Evolutionary conservation across 495 filamentous ascomycete genomes (phyloP).

Genomic region (Neurospora sp.): DNA sequence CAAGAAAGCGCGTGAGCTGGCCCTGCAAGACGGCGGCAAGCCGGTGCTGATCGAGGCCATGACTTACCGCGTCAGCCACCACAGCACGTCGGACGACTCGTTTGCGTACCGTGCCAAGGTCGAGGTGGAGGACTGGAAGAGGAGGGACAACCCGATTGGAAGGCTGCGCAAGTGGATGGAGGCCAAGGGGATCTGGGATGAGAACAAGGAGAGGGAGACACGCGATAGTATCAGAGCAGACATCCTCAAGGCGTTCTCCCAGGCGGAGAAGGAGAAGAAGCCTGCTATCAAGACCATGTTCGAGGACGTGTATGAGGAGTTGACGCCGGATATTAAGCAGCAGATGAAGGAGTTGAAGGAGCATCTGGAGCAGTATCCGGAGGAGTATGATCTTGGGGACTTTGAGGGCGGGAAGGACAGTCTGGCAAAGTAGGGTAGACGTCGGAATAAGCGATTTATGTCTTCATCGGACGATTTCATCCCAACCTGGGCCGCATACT

Average conservation of each 20-base stretch:
- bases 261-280: constrained; percentile 86
- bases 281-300: constrained; percentile 70
- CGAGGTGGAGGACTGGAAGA: constrained; percentile 97
- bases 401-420: constrained; percentile 70
- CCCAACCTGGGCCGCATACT: neutral
- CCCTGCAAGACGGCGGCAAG: constrained; percentile 64
- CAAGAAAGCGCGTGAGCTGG: constrained; percentile 63
- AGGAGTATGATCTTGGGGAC: constrained; percentile 78
- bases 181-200: constrained; percentile 68
- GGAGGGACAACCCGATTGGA: constrained; percentile 88
- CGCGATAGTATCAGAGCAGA: constrained; percentile 57
- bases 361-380: constrained; percentile 75
- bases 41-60: constrained; percentile 91
- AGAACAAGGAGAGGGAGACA: constrained; percentile 67
- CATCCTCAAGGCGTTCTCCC: constrained; percentile 72
- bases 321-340: constrained; percentile 68
- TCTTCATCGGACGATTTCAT: neutral
- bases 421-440: constrained; percentile 18
- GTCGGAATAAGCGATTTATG: neutral
- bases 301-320: constrained; percentile 74
- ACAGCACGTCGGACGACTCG: constrained; percentile 95
- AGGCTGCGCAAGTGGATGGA: constrained; percentile 89
- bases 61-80: constrained; percentile 94
- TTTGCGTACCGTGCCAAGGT: constrained; percentile 91
- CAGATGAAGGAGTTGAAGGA: constrained; percentile 73